Evolutionary conservation across 306 rosid species (phyloP).

Genomic region (Sphenostylis stenocarpa): DNA sequence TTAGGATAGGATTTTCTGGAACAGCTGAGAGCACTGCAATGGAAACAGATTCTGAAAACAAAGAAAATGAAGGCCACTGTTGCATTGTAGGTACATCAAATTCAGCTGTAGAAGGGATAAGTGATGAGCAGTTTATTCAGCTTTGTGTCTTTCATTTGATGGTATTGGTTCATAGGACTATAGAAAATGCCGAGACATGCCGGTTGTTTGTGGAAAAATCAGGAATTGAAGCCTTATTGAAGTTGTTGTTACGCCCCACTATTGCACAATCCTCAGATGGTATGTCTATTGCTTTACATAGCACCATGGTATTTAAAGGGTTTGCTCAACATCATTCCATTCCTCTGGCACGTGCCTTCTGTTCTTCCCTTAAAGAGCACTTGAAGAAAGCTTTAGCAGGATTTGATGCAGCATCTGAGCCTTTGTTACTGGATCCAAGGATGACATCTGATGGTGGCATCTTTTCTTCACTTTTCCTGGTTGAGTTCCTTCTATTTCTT

Average conservation of each 20-base stretch:
- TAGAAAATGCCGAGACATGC: slow-evolving; percentile 96
- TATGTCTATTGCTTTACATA: slow-evolving; percentile 90
- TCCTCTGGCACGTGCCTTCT: slow-evolving; percentile 84
- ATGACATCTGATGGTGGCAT: slow-evolving; percentile 62
- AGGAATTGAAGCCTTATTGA: slow-evolving; percentile 87
- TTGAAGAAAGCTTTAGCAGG: slow-evolving; percentile 79
- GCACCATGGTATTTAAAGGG: slow-evolving; percentile 98
- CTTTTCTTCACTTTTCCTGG: slow-evolving; percentile 79
- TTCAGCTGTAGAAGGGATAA: slow-evolving; percentile 70
- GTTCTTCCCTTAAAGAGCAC: slow-evolving; percentile 80
- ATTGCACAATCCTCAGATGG: slow-evolving; percentile 93
- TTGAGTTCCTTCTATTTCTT: slow-evolving; percentile 95
- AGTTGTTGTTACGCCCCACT: slow-evolving; percentile 72
- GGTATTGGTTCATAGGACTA: slow-evolving; percentile 91
- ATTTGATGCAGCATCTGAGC: slow-evolving; percentile 61
- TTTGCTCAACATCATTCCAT: slow-evolving; percentile 96
- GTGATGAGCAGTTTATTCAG: slow-evolving; percentile 79
- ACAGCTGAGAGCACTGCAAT: slow-evolving; percentile 72
- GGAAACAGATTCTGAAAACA: slow-evolving; percentile 92
- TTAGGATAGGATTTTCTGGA: slow-evolving; percentile 44
- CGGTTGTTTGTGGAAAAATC: slow-evolving; percentile 94
- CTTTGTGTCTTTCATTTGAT: slow-evolving; percentile 85
- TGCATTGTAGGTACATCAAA: slow-evolving; percentile 51
- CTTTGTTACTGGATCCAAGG: slow-evolving; percentile 74
- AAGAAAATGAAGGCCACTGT: slow-evolving; percentile 60